Percentiles rank a stretch among this genome's conserved stretches.
phyloP scores from a whole-genome alignment of 106 monocot species.

The Apostasia shenzhenica region DNA sequence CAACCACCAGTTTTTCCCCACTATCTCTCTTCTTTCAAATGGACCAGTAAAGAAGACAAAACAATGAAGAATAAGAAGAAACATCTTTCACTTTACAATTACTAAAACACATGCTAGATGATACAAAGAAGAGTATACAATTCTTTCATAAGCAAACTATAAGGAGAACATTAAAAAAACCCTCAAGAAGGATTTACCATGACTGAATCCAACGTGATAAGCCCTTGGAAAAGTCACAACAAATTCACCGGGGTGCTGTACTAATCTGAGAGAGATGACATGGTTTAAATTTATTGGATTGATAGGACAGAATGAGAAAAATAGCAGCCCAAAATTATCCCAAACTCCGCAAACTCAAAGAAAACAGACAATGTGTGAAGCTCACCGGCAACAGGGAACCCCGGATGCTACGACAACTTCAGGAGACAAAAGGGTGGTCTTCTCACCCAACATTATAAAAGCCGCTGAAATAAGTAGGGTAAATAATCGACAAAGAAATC shows the following conservation, averaged over 20 bases:
- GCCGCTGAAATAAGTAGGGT: constrained; percentile 39
- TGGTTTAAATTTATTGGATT: not conserved
- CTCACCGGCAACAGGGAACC: constrained; percentile 92
- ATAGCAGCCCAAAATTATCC: not conserved
- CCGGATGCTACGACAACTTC: constrained; percentile 67
- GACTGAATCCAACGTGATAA: constrained; percentile 97
- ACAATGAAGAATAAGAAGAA: too few relatives aligned
- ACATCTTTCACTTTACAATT: not conserved
- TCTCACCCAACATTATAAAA: constrained; percentile 83
- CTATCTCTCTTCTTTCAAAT: too few relatives aligned
- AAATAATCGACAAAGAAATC: not conserved
- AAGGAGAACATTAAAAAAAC: not conserved
- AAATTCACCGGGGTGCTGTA: constrained; percentile 96
- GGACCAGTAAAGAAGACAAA: too few relatives aligned
- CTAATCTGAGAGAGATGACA: constrained; percentile 58
- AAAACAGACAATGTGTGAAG: not conserved
- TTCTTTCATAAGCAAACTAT: too few relatives aligned
- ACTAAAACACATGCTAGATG: not conserved
- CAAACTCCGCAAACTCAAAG: not conserved
- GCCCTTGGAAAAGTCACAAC: constrained; percentile 99
- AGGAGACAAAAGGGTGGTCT: constrained; percentile 88
- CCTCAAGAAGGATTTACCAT: constrained; percentile 43
- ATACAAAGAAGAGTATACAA: not conserved
- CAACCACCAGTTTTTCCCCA: too few relatives aligned
- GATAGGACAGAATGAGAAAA: not conserved